Evolutionary conservation across 768 basidiomycete species (phyloP), one percentile per base, ranked within the genome.

Genomic region (Asterophora parasitica): DNA sequence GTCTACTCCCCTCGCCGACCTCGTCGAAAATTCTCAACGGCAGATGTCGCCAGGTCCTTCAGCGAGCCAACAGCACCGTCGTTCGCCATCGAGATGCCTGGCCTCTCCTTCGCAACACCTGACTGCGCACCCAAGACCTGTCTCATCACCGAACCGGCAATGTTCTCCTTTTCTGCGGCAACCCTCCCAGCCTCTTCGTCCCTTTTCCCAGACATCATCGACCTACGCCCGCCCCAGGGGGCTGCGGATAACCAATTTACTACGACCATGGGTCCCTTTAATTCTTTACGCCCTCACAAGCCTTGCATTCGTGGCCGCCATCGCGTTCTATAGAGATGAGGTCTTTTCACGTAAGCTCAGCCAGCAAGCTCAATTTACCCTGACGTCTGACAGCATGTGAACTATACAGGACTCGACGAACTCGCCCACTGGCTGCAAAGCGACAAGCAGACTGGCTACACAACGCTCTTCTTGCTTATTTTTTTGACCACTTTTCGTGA

Each of bases 401-500:
- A 8, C 48, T 37, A 16, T 39, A 9, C 59, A 93, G 92, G 76
- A 49, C 83, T 96, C 31, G 93, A 96, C 67, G 69, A 82, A 32
- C 74, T 95, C 30, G 84, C 92, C 23, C 76, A 77, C 51, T 88
- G 86, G 79, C 73, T 95, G 42, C 82, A 81, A 58, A 75, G 73
- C 28, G 83, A 90, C 62, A 77, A 79, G 49, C 74, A 78, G 49
- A 77, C 79, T 62, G 93, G 93, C 40, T 82, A 89, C 61, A 76
- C 80, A 47, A 78, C 87, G 52, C 81, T 96, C 43, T 92, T 89
- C 63, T 73, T 68, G 57, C 79, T 92, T 61, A 92, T 92, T 52
- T 89, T 92, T 65, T 62, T 92, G 49, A 92, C 89, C 42, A 92
- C 89, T 1, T 83, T 92, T 65, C 89, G 90, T 92, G 68, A 71